Evolutionary conservation across 2,329 filamentous ascomycete genomes (phyloP).

Genomic region (Tolypocladium capitatum): DNA sequence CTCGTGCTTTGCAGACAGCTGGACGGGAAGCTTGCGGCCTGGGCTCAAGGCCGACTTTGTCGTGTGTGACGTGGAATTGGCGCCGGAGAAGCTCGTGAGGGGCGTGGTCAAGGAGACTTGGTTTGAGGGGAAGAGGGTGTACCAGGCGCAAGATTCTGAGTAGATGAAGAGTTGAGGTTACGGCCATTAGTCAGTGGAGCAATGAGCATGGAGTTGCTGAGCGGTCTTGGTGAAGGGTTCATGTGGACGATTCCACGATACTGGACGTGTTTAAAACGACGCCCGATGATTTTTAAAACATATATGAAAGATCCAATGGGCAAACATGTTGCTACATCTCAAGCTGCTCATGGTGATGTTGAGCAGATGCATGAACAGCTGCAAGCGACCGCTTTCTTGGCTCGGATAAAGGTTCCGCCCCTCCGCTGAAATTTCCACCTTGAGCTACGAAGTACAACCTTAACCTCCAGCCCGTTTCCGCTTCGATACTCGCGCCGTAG

Average conservation of each 20-base stretch:
- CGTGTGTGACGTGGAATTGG: slow-evolving; percentile 34
- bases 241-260: background rate
- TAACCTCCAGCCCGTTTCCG: background rate
- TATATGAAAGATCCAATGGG: background rate
- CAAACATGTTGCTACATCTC: too few relatives aligned
- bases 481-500: background rate
- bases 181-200: too few relatives aligned
- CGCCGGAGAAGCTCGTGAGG: slow-evolving; percentile 29
- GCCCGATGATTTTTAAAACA: too few relatives aligned
- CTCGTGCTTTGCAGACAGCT: slow-evolving; percentile 42
- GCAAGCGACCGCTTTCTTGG: too few relatives aligned
- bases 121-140: slow-evolving; percentile 34
- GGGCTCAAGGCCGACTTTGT: slow-evolving; percentile 47
- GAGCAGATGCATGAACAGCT: too few relatives aligned
- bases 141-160: slow-evolving; percentile 1
- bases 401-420: slow-evolving; percentile 1
- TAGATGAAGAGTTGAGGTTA: too few relatives aligned
- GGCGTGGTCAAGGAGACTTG: slow-evolving; percentile 38
- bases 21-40: slow-evolving; percentile 36
- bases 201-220: background rate
- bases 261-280: too few relatives aligned
- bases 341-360: too few relatives aligned
- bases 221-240: background rate
- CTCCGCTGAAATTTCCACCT: slow-evolving; percentile 1
- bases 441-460: background rate